Conservation (phyloP, 148 eudicot species). For the Amaranthus cruentus region DNA sequence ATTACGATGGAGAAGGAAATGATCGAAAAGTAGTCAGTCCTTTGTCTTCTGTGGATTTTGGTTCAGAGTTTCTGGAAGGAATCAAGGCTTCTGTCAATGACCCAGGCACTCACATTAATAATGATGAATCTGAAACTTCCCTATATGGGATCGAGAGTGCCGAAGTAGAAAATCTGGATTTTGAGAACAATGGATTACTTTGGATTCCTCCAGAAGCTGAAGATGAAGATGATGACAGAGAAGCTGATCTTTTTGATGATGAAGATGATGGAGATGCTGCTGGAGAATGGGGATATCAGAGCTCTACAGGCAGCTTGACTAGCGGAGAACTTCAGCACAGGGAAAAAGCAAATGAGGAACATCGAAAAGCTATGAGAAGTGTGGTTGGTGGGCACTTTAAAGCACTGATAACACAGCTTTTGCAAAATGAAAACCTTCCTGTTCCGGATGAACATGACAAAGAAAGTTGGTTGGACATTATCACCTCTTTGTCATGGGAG, state of each 20-base stretch:
- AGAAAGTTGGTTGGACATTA: slow-evolving; percentile 88
- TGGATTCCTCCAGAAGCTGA: slow-evolving; percentile 99
- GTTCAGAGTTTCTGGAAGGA: slow-evolving; percentile 40
- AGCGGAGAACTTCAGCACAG: slow-evolving; percentile 57
- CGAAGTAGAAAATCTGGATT: slow-evolving; percentile 73
- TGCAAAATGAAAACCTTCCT: slow-evolving; percentile 82
- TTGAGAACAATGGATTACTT: slow-evolving; percentile 80
- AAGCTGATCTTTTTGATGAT: slow-evolving; percentile 50
- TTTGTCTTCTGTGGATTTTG: slow-evolving; percentile 32
- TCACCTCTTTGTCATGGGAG: slow-evolving; percentile 89
- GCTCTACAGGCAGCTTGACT: slow-evolving; percentile 58
- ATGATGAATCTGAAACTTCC: slow-evolving; percentile 62
- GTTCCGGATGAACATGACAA: slow-evolving; percentile 55
- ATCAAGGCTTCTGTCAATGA: slow-evolving; percentile 38
- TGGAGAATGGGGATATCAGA: slow-evolving; percentile 81
- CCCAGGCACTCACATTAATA: slow-evolving; percentile 35
- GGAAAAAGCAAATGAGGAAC: slow-evolving; percentile 80
- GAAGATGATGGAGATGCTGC: slow-evolving; percentile 55
- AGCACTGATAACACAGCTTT: slow-evolving; percentile 80
- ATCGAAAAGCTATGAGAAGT: slow-evolving; percentile 66
- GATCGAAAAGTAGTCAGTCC: slow-evolving; percentile 42
- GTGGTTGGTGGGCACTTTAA: slow-evolving; percentile 89
- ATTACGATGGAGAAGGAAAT: slow-evolving; percentile 38
- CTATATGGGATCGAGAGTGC: slow-evolving; percentile 45
- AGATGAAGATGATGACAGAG: slow-evolving; percentile 84